Base-by-base conservation (phyloP, 768 basidiomycete genomes). In the Imleria badia region DNA sequence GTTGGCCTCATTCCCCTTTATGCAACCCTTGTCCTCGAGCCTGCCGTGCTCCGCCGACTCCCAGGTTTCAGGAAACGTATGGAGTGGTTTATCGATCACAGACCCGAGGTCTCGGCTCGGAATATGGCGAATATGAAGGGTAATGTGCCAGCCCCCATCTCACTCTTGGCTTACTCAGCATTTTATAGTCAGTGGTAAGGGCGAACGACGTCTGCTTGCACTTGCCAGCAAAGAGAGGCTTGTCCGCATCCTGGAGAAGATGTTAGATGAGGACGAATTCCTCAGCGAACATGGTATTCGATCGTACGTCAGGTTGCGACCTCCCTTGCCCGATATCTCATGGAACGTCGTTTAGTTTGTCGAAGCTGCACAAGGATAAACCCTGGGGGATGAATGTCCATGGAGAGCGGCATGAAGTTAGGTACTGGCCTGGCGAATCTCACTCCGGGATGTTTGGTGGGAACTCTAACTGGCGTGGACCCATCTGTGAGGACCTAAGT, bases 371-470 rank as follows among this genome's bases (percentile, higher is more conserved):
- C 73, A 84, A 94, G 71, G 87, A 94, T 12, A 79, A 89, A 54
- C 97, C 97, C 5, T 99, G 92, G 91, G 89, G 88, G 7, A 97
- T 98, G 82, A 78, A 92, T 57, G 96, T 97, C 45, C 85, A 97
- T 56, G 95, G 94, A 15, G 84, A 98, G 62, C 81, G 86, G 39
- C 91, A 97, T 67, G 91, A 94, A 65, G 92, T 98, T 30, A 82
- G 83, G 33, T 99, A 98, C 73, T 98, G 97, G 97, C 96, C 97
- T 1, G 97, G 95, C 10, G 97, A 99, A 69, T 98, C 96, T 3
- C 84, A 82, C 62, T 94, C 92, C 12, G 95, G 94, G 44, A 99
- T 99, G 96, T 96, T 97, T 71, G 94, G 94, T 48, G 93, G 92
- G n/a, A 95, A 94, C 67, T 94, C 92, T n/a, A 95, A 94, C 61